phyloP scores from a whole-genome alignment of 768 basidiomycete species.

The Flagelloscypha sp. region DNA sequence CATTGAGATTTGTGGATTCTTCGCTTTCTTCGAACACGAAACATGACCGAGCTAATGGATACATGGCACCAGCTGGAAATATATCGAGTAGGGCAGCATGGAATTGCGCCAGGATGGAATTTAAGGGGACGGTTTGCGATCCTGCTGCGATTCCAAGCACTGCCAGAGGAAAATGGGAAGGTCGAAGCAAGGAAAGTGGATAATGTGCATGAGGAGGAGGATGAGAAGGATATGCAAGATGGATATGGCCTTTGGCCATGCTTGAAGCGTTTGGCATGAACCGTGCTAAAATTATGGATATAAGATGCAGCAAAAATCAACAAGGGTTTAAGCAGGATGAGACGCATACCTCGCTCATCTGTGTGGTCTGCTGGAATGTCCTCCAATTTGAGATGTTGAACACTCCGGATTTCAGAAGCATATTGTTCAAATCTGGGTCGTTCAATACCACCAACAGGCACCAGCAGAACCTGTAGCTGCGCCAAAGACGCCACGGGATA shows the following conservation, averaged over 20 bases:
- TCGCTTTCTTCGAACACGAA: constrained; percentile 77
- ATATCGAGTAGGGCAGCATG: constrained; percentile 53
- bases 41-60: constrained; percentile 73
- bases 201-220: constrained; percentile 62
- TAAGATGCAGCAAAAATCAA: constrained; percentile 7
- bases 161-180: constrained; percentile 78
- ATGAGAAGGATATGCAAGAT: constrained; percentile 71
- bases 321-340: constrained; percentile 2
- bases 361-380: constrained; percentile 77
- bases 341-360: constrained; percentile 60
- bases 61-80: constrained; percentile 59
- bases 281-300: constrained; percentile 42
- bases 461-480: constrained; percentile 74
- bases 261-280: constrained; percentile 75
- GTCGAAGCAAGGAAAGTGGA: constrained; percentile 63
- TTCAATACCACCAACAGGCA: constrained; percentile 77
- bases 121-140: constrained; percentile 43
- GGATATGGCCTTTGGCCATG: constrained; percentile 70
- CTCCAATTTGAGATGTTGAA: constrained; percentile 66
- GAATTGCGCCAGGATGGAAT: constrained; percentile 56
- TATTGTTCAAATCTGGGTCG: constrained; percentile 65
- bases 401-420: constrained; percentile 62
- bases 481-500: constrained; percentile 82
- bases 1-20: constrained; percentile 47
- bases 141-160: constrained; percentile 82